Evolutionary conservation across 2,329 filamentous ascomycete species (phyloP), one percentile per base, ranked within the genome.

Genomic region (Coniochaeta sp.): DNA sequence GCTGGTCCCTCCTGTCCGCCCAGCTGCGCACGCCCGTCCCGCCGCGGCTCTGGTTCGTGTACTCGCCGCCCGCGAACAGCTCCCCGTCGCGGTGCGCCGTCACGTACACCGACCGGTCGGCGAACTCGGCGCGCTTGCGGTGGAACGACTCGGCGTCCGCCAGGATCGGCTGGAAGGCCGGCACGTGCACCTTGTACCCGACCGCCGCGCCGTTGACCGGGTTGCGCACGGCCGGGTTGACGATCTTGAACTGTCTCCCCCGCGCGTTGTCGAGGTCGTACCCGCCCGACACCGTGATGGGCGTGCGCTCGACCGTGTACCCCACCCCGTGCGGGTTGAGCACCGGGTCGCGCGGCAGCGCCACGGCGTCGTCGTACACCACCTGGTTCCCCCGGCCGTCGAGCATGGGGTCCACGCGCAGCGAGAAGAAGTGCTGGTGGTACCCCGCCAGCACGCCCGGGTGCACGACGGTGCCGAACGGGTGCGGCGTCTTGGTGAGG

Each of bases 351-450:
- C 77, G 77, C 0, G 80, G 79, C 63, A 83, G 74, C 26, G 81
- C 73, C 58, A 84, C 79, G 2, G 81, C 82, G 66, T 86, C 83
- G 60, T 84, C 80, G 68, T 88, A 84, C 56, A 83, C 78, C 30
- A 86, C 70, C 0, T 79, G 74, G 67, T 86, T 85, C 26, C 74
- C 72, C 62, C 79, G 77, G 0, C 85, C 84, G 61, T 83, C 83
- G 56, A 86, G 75, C 64, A 81, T 82, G n/a, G 85, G 84, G 67
- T 88, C 85, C 14, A 88, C 75, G 9, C 85, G 81, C 5, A 87
- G 77, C 3, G 82, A 86, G 74, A 93, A 91, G 70, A 91, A 89
- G 72, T 92, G 89, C 69, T 93, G 89, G 68, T 92, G 89, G 72
- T 89, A 85, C 0, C 79, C 77, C 2, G 87, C 88, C 36, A 91